Evolutionary conservation across 495 filamentous ascomycete genomes (phyloP).

Genomic region (Cryomyces minteri): DNA sequence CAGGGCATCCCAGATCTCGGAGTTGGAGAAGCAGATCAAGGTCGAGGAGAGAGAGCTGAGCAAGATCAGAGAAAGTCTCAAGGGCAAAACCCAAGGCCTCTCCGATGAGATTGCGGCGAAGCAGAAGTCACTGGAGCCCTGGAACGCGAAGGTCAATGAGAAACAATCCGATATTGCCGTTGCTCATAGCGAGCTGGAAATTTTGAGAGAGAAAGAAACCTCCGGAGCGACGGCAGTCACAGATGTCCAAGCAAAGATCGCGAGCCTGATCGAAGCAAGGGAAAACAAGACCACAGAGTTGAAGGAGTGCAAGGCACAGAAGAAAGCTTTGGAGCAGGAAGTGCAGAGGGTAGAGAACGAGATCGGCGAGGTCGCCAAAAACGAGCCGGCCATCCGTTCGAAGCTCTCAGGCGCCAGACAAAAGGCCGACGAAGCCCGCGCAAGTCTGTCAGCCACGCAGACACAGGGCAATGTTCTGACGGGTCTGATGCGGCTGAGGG

Average conservation of each 20-base stretch:
- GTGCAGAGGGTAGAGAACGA: conserved; percentile 48
- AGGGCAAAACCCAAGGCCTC: conserved; percentile 86
- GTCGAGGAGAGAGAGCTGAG: conserved; percentile 67
- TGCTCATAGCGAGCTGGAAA: conserved; percentile 82
- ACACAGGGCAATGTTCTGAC: conserved; percentile 84
- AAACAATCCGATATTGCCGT: conserved; percentile 88
- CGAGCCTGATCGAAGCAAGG: conserved; percentile 47
- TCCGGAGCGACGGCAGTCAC: conserved; percentile 66
- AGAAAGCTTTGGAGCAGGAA: conserved; percentile 54
- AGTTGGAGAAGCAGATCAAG: conserved; percentile 55
- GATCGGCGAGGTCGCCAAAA: conserved; percentile 46
- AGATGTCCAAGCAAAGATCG: conserved; percentile 68
- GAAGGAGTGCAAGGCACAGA: conserved; percentile 54
- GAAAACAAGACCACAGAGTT: conserved; percentile 54
- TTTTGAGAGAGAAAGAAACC: conserved; percentile 72
- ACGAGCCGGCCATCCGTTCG: conserved; percentile 62
- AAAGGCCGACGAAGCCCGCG: conserved; percentile 86
- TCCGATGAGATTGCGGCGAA: conserved; percentile 83
- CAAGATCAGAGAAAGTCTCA: conserved; percentile 62
- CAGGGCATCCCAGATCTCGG: conserved; percentile 45
- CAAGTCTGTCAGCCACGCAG: conserved; percentile 72
- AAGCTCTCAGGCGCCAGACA: conserved; percentile 76
- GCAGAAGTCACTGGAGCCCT: conserved; percentile 88
- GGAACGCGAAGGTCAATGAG: conserved; percentile 91
- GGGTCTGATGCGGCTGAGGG: conserved; percentile 82